phyloP scores from a whole-genome alignment of 306 rosid genomes.

The Dryas octopetala region DNA sequence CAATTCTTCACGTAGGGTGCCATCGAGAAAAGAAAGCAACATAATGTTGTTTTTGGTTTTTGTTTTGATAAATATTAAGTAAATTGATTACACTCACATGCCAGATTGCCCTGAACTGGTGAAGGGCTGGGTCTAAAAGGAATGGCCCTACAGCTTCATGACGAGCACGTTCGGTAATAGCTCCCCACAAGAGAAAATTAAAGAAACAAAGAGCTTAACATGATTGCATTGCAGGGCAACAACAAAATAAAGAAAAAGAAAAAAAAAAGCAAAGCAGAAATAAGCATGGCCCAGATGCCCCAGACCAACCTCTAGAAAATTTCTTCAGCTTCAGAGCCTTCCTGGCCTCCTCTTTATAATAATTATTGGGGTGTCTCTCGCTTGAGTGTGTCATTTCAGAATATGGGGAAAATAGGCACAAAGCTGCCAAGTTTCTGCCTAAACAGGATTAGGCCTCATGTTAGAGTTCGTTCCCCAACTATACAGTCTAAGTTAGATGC shows the following conservation, averaged over 20 bases:
- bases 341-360: slow-evolving; percentile 28
- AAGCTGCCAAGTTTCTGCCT: slow-evolving; percentile 81
- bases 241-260: background rate
- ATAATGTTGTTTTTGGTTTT: background rate
- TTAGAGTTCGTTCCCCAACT: slow-evolving; percentile 73
- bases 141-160: slow-evolving; percentile 73
- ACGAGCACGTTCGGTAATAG: slow-evolving; percentile 64
- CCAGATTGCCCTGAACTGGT: slow-evolving; percentile 2
- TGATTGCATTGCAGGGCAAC: slow-evolving; percentile 26
- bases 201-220: slow-evolving; percentile 32
- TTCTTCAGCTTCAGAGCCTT: slow-evolving; percentile 28
- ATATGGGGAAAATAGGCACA: slow-evolving; percentile 77
- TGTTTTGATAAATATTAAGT: background rate
- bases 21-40: background rate
- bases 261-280: slow-evolving; percentile 35
- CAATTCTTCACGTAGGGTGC: background rate
- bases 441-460: slow-evolving; percentile 82
- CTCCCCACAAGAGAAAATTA: slow-evolving; percentile 38
- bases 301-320: slow-evolving; percentile 33
- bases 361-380: slow-evolving; percentile 35
- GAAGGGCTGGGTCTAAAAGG: background rate
- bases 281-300: slow-evolving; percentile 32
- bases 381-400: slow-evolving; percentile 14
- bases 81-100: slow-evolving; percentile 19
- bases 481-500: slow-evolving; percentile 45